A percentile compares a stretch with the other conserved stretches of the same genome.
phyloP scores from a whole-genome alignment of 495 filamentous ascomycete species.

The Hapsidospora chrysogenum region DNA sequence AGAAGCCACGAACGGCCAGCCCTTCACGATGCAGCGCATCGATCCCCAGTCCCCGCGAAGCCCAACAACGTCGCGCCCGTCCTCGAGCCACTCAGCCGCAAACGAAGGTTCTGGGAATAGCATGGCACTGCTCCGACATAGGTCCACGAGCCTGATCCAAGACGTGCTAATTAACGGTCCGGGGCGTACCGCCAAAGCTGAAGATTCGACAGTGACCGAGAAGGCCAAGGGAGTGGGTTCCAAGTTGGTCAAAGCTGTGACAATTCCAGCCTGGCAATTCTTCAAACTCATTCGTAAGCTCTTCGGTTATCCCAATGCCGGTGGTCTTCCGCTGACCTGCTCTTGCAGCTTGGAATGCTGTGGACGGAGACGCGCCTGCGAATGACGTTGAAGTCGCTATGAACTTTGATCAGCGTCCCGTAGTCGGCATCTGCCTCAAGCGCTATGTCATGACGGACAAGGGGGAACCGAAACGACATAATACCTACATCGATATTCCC shows the following conservation, averaged over 20 bases:
- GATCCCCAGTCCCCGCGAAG: conserved; percentile 1
- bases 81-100: too few relatives aligned
- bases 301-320: too few relatives aligned
- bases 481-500: conserved; percentile 82
- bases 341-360: conserved; percentile 54
- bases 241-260: conserved; percentile 58
- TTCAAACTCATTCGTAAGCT: conserved; percentile 76
- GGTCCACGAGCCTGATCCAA: conserved; percentile 33
- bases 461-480: conserved; percentile 48
- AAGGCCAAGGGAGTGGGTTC: conserved; percentile 24
- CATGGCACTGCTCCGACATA: too few relatives aligned
- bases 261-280: conserved; percentile 97
- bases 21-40: conserved; percentile 1
- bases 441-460: conserved; percentile 62
- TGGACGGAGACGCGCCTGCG: conserved; percentile 21
- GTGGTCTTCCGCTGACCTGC: too few relatives aligned
- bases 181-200: conserved; percentile 14
- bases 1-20: conserved; percentile 1
- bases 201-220: conserved; percentile 19
- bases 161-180: conserved; percentile 24
- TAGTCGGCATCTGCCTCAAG: conserved; percentile 84
- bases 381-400: conserved; percentile 30
- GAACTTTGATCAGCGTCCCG: conserved; percentile 44
- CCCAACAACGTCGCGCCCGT: too few relatives aligned
- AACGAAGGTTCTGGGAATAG: too few relatives aligned